phyloP scores from a whole-genome alignment of 495 filamentous ascomycete species.

The Podospora pseudoanserina region DNA sequence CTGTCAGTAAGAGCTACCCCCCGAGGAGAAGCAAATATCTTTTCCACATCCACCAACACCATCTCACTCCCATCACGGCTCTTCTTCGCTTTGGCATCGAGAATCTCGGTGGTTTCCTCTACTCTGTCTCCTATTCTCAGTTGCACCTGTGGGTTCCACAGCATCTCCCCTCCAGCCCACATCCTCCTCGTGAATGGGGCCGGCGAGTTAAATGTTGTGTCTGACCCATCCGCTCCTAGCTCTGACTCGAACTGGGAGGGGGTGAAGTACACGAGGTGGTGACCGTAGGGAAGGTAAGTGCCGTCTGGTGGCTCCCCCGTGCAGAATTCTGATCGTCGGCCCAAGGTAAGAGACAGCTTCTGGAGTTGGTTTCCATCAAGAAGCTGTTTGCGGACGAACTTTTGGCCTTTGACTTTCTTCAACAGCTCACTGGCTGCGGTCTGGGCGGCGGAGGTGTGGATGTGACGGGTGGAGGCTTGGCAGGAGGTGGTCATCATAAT shows the following conservation, averaged over 20 bases:
- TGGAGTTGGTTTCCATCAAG: conserved; percentile 59
- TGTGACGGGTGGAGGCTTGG: background rate
- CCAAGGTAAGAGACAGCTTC: conserved; percentile 52
- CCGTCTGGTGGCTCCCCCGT: conserved; percentile 28
- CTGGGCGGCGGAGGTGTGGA: conserved; percentile 8
- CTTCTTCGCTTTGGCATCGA: conserved; percentile 52
- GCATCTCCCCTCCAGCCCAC: conserved; percentile 64
- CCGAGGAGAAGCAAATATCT: conserved; percentile 46
- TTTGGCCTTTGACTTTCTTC: conserved; percentile 10
- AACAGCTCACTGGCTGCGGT: conserved; percentile 14
- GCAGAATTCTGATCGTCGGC: conserved; percentile 35
- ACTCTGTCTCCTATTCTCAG: conserved; percentile 49
- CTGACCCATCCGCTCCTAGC: conserved; percentile 59
- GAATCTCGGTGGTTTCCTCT: conserved; percentile 54
- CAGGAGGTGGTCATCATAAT: background rate
- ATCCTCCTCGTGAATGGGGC: conserved; percentile 61
- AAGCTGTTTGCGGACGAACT: conserved; percentile 40
- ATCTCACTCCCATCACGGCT: conserved; percentile 54
- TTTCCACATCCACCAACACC: conserved; percentile 64
- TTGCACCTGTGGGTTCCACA: conserved; percentile 34
- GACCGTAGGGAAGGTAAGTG: conserved; percentile 52
- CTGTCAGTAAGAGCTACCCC: conserved; percentile 54
- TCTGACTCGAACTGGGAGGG: conserved; percentile 48
- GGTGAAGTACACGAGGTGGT: conserved; percentile 62
- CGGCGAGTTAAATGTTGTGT: conserved; percentile 55